These are phyloP conservation scores for Lodderomyces orthopsilosis DNA, from an alignment of 1,139 yeast species.

Conservation along the genomic window DNA sequence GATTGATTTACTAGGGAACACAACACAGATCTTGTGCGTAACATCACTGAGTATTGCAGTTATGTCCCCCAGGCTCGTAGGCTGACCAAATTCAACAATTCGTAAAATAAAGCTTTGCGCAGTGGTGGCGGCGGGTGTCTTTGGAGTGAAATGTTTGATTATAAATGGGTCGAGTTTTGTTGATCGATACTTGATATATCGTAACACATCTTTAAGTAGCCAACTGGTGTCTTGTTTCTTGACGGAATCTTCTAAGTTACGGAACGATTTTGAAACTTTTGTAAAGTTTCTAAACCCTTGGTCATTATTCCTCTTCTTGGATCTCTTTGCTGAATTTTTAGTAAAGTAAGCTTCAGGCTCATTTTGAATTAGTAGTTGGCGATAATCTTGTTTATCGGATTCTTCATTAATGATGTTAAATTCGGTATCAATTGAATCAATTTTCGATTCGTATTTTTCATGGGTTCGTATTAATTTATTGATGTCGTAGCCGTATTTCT, in stretches of 20 bases:
- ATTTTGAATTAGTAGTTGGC: background rate
- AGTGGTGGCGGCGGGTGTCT: background rate
- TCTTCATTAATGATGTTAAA: background rate
- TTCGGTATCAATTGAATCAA: background rate
- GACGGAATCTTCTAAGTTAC: background rate
- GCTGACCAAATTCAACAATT: conserved; percentile 6
- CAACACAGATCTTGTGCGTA: conserved; percentile 2
- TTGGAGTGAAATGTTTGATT: conserved; percentile 1
- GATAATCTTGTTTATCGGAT: conserved; percentile 4
- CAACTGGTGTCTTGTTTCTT: background rate
- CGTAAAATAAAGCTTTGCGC: background rate
- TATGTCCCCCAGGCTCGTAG: background rate
- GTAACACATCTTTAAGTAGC: conserved; percentile 3
- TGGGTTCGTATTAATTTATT: background rate
- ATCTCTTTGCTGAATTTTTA: too few species aligned
- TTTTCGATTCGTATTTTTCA: conserved; percentile 2
- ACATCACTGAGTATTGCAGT: conserved; percentile 2
- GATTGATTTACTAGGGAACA: background rate
- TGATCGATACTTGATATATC: background rate
- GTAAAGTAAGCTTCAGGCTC: too few species aligned
- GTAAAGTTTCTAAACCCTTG: conserved; percentile 1
- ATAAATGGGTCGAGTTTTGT: background rate
- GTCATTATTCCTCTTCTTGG: background rate
- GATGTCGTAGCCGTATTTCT: conserved; percentile 4
- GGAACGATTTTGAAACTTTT: background rate